phyloP scores from a whole-genome alignment of 2,329 filamentous ascomycete genomes.

The Verticillium isaacii region DNA sequence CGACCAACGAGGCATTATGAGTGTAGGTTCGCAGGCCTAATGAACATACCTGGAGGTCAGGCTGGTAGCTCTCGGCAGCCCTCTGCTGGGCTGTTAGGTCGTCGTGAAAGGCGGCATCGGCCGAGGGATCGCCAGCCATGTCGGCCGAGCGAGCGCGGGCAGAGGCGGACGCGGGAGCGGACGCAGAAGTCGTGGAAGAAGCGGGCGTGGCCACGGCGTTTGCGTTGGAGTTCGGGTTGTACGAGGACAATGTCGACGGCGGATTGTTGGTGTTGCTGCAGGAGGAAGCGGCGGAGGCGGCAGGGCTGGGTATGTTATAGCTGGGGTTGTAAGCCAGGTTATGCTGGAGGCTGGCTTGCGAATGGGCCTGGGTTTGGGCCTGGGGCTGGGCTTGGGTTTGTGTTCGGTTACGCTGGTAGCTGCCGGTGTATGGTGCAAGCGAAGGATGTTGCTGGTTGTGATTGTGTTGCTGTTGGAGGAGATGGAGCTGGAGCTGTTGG shows the following conservation, averaged over 20 bases:
- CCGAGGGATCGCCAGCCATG: conserved; percentile 27
- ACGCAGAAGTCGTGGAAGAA: conserved; percentile 4
- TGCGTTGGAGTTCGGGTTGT: conserved; percentile 7
- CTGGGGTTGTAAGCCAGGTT: neutral
- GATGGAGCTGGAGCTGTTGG: neutral
- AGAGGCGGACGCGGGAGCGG: conserved; percentile 8
- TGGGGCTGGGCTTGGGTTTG: neutral
- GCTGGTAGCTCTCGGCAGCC: conserved; percentile 54
- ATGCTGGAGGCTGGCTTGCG: neutral
- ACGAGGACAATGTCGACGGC: neutral
- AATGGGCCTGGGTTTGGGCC: neutral
- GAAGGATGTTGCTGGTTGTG: neutral
- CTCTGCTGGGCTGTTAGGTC: conserved; percentile 56
- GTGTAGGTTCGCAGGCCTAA: neutral
- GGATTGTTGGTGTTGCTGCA: neutral
- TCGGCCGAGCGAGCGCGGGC: conserved; percentile 17
- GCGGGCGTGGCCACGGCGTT: conserved; percentile 5
- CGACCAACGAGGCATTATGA: neutral
- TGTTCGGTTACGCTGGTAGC: neutral
- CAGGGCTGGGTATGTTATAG: conserved; percentile 2
- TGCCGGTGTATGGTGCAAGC: neutral
- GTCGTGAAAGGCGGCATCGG: conserved; percentile 21
- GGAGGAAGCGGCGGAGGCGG: conserved; percentile 2
- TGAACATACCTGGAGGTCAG: conserved; percentile 49
- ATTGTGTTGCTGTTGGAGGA: neutral